Evolutionary conservation across 179 eudicot genomes (phyloP), one percentile per base, ranked within the genome.

Genomic region (Patellifolia procumbens): DNA sequence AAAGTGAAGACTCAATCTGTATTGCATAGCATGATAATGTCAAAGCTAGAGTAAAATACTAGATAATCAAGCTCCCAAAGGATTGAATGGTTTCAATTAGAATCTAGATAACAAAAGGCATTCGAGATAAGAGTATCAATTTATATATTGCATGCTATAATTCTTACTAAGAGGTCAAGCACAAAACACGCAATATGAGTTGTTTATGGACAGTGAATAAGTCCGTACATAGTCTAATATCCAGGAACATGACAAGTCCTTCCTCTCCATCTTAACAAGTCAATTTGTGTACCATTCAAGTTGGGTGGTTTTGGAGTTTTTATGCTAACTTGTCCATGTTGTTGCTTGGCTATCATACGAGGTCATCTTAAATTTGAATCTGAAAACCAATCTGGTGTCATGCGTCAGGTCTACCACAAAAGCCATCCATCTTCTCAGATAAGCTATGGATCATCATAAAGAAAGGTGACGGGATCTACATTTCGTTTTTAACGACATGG

Each of bases 1-100:
- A 68, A 56, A 52, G 64, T 28, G 49, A 66, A 42, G 43, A 60
- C 74, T 28, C 10, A 31, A 62, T 64, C 79, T 78, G 76, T 74
- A 74, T 55, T 24, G 4, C 51, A 74, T 34, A 73, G 39, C 39
- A 73, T 11, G 43, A 61, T 11, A n/a, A 9, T 10, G 66, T 75
- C 60, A 81, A 68, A 49, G 20, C 46, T 32, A 32, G 24, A 34
- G 73, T 28, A 53, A 46, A 53, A 42, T 17, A 26, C 19, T 11
- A 17, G 71, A 13, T 16, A n/a, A 31, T 32, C 15, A 72, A 42
- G 43, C 43, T 48, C 20, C 56, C 42, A 34, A 45, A 42, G 31
- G 28, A 17, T 39, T 10, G 3, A n/a, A 74, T 42, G 12, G 67
- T n/a, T 65, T 29, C 10, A 20, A 55, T 34, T 31, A 60, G 32